Evolutionary conservation across 495 filamentous ascomycete genomes (phyloP), one percentile per base, ranked within the genome.

Genomic region (Penicillium paradoxum): DNA sequence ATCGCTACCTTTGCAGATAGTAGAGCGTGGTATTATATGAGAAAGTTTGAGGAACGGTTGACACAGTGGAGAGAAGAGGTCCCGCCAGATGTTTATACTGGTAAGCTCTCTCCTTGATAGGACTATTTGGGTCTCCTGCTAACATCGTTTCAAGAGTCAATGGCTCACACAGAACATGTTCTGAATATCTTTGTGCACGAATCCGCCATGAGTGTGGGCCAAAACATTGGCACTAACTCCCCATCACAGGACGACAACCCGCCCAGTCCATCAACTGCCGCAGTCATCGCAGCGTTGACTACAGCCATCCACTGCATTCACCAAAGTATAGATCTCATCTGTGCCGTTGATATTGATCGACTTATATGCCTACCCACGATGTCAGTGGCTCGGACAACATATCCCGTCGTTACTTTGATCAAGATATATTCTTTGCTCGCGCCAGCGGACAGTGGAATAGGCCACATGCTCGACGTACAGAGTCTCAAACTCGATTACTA

Each of bases 161-260:
- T 73, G 45, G 45, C 49, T 15, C 70, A 75, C 47, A 63, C 68
- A 1, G 58, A 70, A 43, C 51, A 67, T 42, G 67, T 89, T 2
- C 64, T 90, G 29, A 85, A 79, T 51, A 73, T 96, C 2, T 96
- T 92, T 58, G 82, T 95, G 55, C 89, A 97, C 62, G 92, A 96
- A 66, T 86, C 92, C 44, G 84, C 86, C 2, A 80, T 95, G 60
- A 85, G 92, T 45, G 74, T 83, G 18, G 87, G 93, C 52, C 81
- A 79, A 30, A 71, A 65, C 1, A 11, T 24, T 0, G 64, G 68
- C 3, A 44, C 33, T 7, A 53, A 62, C 9, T 54, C 60, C 6
- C 15, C 57, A 44, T 21, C 18, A 3, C 46, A 62, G 13, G 36
- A 65, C 25, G 36, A 65, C 25, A 59, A 58, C 9, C 62, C 74